phyloP scores from a whole-genome alignment of 1,139 yeast species.

The Candida tunisiensis region DNA sequence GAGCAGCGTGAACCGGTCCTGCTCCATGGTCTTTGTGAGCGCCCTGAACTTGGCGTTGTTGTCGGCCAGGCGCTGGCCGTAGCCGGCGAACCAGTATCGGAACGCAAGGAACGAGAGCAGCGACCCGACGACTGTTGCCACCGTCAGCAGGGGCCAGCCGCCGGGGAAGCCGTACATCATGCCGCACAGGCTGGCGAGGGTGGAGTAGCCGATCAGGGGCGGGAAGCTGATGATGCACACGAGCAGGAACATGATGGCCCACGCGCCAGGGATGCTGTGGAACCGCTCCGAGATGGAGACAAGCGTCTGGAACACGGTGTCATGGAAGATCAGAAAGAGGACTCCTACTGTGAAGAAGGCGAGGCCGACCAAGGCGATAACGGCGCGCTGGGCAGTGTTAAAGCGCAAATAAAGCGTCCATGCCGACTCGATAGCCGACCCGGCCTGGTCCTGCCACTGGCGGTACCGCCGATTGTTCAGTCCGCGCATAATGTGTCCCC shows the following conservation, averaged over 20 bases:
- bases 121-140: constrained; percentile 60
- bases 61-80: constrained; percentile 36
- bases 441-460: no score
- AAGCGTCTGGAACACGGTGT: constrained; percentile 6
- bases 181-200: constrained; percentile 54
- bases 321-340: constrained; percentile 8
- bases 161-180: constrained; percentile 66
- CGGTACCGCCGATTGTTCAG: no score
- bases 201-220: constrained; percentile 72
- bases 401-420: no score
- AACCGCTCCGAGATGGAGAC: constrained; percentile 5
- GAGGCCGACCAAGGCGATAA: no score
- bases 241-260: constrained; percentile 32
- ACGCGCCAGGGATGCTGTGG: constrained; percentile 23
- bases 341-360: no score
- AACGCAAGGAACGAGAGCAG: constrained; percentile 53
- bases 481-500: no score
- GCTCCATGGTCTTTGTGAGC: constrained; percentile 53
- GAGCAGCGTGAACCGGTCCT: constrained; percentile 48
- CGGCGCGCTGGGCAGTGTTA: no score
- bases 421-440: no score
- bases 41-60: constrained; percentile 55
- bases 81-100: constrained; percentile 38
- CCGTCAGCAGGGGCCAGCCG: constrained; percentile 67
- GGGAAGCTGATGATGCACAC: constrained; percentile 54